Conservation (phyloP, 1,284 basidiomycete genomes). For the Apiotrichum veenhuisii region DNA sequence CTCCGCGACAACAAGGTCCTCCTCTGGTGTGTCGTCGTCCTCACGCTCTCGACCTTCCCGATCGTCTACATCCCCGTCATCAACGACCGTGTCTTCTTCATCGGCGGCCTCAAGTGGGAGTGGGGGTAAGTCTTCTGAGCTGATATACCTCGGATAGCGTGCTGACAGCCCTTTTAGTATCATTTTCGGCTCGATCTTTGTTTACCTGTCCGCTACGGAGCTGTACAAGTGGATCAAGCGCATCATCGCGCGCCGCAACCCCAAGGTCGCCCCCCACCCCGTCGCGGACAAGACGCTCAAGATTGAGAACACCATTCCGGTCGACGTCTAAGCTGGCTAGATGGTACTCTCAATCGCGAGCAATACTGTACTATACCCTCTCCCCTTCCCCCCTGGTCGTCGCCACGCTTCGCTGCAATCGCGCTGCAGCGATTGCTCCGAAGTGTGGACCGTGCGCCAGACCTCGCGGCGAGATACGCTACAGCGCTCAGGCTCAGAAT, state of each 20-base stretch:
- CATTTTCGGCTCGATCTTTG: conserved; percentile 47
- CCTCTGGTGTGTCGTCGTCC: conserved; percentile 52
- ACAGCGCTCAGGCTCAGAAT: background rate
- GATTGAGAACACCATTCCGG: conserved; percentile 37
- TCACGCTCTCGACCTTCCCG: conserved; percentile 43
- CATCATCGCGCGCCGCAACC: conserved; percentile 19
- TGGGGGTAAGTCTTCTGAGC: too few relatives aligned
- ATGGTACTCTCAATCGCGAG: background rate
- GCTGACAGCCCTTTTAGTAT: too few relatives aligned
- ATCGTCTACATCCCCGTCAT: conserved; percentile 49
- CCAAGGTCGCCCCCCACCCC: conserved; percentile 9
- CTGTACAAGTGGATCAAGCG: conserved; percentile 42
- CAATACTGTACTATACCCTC: background rate
- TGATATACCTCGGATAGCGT: too few relatives aligned
- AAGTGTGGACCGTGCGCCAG: background rate
- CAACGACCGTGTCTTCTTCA: conserved; percentile 47
- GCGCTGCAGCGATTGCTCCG: background rate
- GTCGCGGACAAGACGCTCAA: conserved; percentile 39
- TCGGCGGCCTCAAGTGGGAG: conserved; percentile 44
- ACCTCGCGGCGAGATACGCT: background rate
- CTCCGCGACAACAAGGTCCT: conserved; percentile 57
- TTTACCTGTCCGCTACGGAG: conserved; percentile 42
- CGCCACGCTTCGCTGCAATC: background rate
- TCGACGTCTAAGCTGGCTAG: background rate
- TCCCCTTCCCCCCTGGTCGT: background rate